These are phyloP conservation scores for Coniochaeta sp. DNA, from an alignment of 2,329 filamentous ascomycete species.

Conservation along the genomic window DNA sequence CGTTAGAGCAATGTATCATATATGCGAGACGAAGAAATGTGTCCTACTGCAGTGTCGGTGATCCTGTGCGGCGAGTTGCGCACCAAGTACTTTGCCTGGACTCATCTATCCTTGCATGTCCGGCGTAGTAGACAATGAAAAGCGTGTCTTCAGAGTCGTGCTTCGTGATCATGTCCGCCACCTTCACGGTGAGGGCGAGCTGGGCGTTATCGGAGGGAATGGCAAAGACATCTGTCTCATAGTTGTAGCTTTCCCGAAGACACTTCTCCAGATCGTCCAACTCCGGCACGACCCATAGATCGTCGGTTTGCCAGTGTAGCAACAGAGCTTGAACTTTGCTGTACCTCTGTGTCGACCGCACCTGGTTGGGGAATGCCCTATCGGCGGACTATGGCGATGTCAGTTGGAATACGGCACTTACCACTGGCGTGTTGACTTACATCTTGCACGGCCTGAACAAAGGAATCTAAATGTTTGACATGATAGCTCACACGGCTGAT, in stretches of 20 bases:
- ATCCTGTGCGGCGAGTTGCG: constrained; percentile 43
- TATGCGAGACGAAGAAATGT: background rate
- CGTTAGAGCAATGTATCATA: constrained; percentile 1
- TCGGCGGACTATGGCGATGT: constrained; percentile 35
- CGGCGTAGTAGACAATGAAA: constrained; percentile 52
- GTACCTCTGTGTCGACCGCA: constrained; percentile 44
- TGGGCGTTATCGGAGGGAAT: constrained; percentile 53
- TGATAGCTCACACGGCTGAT: constrained; percentile 51
- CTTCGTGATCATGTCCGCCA: constrained; percentile 49
- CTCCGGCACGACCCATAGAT: constrained; percentile 50
- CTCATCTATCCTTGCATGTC: constrained; percentile 52
- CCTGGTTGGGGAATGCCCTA: constrained; percentile 49
- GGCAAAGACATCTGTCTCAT: constrained; percentile 48
- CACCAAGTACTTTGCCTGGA: constrained; percentile 54
- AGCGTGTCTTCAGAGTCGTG: constrained; percentile 47
- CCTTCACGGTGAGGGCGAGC: constrained; percentile 48
- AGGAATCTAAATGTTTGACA: constrained; percentile 47
- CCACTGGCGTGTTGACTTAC: constrained; percentile 25
- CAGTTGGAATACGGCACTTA: background rate
- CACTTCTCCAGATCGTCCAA: constrained; percentile 48
- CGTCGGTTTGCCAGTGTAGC: constrained; percentile 50
- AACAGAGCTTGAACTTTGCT: constrained; percentile 46
- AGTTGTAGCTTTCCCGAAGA: constrained; percentile 46
- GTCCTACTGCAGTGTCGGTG: constrained; percentile 46
- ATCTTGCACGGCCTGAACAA: constrained; percentile 46